phyloP scores from a whole-genome alignment of 2,329 filamentous ascomycete genomes.

The Alternaria gaisen region DNA sequence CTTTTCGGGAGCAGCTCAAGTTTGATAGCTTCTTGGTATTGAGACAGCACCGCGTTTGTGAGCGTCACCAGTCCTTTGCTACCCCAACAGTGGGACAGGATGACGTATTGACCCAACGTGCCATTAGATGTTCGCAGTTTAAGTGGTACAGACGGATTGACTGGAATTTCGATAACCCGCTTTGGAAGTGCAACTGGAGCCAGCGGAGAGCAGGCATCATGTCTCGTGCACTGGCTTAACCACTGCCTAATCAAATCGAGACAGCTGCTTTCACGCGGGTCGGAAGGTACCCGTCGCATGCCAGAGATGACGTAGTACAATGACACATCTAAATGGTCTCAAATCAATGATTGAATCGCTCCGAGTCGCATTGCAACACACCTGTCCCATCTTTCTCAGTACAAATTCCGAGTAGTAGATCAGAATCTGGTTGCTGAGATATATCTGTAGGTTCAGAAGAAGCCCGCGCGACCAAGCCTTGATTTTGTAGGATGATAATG shows the following conservation, averaged over 20 bases:
- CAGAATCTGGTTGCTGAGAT: no score
- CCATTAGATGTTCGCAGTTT: background rate
- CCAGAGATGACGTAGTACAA: no score
- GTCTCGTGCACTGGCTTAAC: background rate
- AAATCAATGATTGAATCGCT: background rate
- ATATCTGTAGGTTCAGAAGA: no score
- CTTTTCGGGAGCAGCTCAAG: background rate
- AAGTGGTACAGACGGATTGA: background rate
- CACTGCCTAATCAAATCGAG: background rate
- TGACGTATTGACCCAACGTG: background rate
- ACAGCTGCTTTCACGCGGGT: background rate
- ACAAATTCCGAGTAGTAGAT: background rate
- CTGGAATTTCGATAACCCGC: background rate
- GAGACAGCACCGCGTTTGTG: background rate
- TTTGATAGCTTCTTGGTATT: background rate
- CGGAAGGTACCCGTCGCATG: background rate
- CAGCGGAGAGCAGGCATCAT: background rate
- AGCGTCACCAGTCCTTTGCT: background rate
- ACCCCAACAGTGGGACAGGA: constrained; percentile 1
- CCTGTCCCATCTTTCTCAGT: background rate
- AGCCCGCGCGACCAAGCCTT: no score
- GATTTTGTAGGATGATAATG: background rate
- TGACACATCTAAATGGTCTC: background rate
- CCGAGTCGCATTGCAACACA: background rate
- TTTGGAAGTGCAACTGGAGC: background rate